Base-by-base conservation (phyloP, 345 rosid genomes). In the Aethionema arabicum region DNA sequence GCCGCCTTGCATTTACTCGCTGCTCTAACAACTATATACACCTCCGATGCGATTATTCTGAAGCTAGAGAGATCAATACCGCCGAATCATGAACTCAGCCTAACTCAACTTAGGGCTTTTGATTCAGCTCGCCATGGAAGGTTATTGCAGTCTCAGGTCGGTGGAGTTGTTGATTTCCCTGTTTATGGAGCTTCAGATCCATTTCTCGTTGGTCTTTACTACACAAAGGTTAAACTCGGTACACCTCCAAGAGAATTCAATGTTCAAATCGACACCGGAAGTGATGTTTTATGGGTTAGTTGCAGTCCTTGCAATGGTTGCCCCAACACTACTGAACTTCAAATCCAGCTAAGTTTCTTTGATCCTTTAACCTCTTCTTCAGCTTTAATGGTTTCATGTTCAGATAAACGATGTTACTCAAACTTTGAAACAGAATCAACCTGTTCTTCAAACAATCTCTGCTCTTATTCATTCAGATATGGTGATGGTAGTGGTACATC, bases 401-500 rank as follows among this genome's bases (percentile, higher is more conserved):
- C 96, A 4, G 95, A 90, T 74, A 74, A 73, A 63, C 72, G 82
- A 63, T 90, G 99, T 72, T 61, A 69, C 66, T 72, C 78, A 11
- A 91, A 85, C 12, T 21, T 78, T 35, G 71, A 79, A 50, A 80
- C 96, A 1, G 99, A 93, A 62, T 82, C 99, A 2, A 49, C 59
- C 29, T 93, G 99, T 76, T 62, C 84, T 43, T 69, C 68, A 33
- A 78, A 44, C 62, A 83, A 87, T 67, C 80, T 72, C 10, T 93
- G 99, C 58, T 63, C 82, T 40, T 93, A 87, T 70, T 16, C 84
- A 8, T 93, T 90, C 70, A 90, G 90, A 72, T 93, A 93, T 32
- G 99, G 97, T 63, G 99, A 93, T 66, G 99, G 99, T 35, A 90
- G 99, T 61, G 95, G 90, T 35, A 83, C 96, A 31, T 80, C 91